Evolutionary conservation across 78 protist genomes (phyloP).

Genomic region (Tieghemostelium lacteum): DNA sequence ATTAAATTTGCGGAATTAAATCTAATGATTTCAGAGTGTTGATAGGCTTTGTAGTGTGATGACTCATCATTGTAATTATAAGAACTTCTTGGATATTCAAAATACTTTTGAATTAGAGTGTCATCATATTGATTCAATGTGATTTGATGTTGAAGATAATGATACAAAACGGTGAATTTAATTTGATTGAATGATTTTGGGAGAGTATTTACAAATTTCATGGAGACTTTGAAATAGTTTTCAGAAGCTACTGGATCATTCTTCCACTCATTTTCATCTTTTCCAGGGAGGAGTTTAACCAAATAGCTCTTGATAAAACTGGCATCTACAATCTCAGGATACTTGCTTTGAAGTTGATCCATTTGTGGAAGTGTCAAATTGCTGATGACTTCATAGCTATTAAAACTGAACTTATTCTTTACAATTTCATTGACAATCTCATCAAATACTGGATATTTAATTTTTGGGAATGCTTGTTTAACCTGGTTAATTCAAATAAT

Average conservation of each 20-base stretch:
- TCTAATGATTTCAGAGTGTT: not conserved
- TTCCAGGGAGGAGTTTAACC: constrained; percentile 12
- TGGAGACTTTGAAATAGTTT: not conserved
- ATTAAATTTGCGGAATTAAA: constrained; percentile 2
- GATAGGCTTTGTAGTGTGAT: not conserved
- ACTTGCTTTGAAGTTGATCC: not conserved
- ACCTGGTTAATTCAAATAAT: too few relatives aligned
- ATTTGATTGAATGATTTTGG: constrained; percentile 3
- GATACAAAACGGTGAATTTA: constrained; percentile 18
- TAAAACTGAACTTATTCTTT: not conserved
- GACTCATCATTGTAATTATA: not conserved
- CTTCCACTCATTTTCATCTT: constrained; percentile 40
- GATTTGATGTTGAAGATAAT: constrained; percentile 19
- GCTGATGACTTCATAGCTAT: not conserved
- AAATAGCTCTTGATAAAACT: constrained; percentile 1
- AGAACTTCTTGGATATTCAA: constrained; percentile 41
- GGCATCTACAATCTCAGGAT: constrained; percentile 11
- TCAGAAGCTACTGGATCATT: not conserved
- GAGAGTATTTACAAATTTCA: constrained; percentile 18
- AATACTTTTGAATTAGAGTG: constrained; percentile 9
- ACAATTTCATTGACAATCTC: not conserved
- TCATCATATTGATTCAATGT: not conserved
- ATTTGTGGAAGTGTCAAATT: constrained; percentile 55
- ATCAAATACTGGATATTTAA: constrained; percentile 30
- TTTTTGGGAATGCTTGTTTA: not conserved